Conservation (phyloP, 2,329 filamentous ascomycete genomes). For the Esteya vermicola region DNA sequence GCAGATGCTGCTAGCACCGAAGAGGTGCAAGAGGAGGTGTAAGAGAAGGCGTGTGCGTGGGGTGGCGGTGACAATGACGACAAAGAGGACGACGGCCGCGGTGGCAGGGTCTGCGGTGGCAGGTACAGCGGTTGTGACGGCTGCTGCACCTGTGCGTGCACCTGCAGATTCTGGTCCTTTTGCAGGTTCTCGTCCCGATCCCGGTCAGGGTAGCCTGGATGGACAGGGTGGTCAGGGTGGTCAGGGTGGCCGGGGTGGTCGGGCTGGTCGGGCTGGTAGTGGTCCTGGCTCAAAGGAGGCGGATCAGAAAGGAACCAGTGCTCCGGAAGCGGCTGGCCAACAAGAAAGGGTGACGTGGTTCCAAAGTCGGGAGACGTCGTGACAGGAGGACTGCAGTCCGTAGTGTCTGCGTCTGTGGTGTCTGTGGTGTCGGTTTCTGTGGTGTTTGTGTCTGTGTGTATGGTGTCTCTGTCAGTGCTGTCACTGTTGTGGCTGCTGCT, state of each 20-base stretch:
- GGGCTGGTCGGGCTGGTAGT: too few species aligned
- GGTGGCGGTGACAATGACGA: conserved; percentile 6
- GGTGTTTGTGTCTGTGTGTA: too few species aligned
- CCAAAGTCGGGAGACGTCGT: conserved; percentile 10
- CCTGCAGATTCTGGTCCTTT: neutral
- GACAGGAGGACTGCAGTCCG: conserved; percentile 10
- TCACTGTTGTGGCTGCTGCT: too few species aligned
- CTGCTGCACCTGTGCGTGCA: neutral
- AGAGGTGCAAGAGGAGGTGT: neutral
- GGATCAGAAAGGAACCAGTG: neutral
- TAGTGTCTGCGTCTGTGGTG: too few species aligned
- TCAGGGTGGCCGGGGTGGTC: too few species aligned
- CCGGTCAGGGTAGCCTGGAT: too few species aligned
- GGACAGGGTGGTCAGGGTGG: too few species aligned
- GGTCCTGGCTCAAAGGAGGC: too few species aligned
- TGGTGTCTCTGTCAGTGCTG: too few species aligned
- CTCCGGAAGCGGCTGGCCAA: neutral
- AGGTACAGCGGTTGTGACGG: neutral
- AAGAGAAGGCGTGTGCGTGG: conserved; percentile 9
- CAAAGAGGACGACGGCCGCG: too few species aligned
- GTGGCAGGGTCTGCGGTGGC: neutral
- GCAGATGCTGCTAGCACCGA: neutral
- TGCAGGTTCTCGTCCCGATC: too few species aligned
- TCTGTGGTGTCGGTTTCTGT: too few species aligned
- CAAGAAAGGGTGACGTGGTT: neutral